Percentiles rank a stretch among this genome's conserved stretches.
Conservation (phyloP, 1,284 basidiomycete species). For the Schizophyllum commune region DNA sequence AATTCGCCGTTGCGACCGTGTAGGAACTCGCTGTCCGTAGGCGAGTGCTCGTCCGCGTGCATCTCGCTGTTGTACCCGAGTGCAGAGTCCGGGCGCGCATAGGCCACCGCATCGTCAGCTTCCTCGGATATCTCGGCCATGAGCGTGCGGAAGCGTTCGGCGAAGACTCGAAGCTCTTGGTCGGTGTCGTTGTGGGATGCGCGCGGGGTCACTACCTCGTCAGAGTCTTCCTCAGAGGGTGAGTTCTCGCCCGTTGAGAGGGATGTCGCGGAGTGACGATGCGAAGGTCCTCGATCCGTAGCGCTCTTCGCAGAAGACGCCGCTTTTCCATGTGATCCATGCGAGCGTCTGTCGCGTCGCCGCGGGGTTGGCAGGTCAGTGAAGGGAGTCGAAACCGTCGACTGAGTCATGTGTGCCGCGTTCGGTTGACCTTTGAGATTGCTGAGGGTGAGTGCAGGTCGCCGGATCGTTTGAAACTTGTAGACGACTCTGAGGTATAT, state of each 20-base stretch:
- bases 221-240: conserved; percentile 3
- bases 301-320: neutral
- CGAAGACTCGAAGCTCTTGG: conserved; percentile 32
- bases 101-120: conserved; percentile 36
- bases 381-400: conserved; percentile 17
- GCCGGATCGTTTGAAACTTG: neutral
- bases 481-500: neutral
- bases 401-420: conserved; percentile 19
- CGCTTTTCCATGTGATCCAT: neutral
- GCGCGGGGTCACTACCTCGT: neutral
- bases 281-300: neutral
- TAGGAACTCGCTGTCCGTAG: neutral
- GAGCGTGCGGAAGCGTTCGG: conserved; percentile 40
- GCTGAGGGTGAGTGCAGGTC: neutral
- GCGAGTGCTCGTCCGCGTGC: neutral
- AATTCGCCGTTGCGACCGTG: neutral
- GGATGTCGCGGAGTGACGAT: neutral
- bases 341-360: neutral
- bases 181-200: neutral
- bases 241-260: neutral
- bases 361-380: conserved; percentile 21
- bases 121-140: conserved; percentile 43
- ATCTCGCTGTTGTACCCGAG: neutral
- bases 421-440: neutral
- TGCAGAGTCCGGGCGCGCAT: conserved; percentile 21